phyloP scores from a whole-genome alignment of 371 early-diverging fungal genomes.

The Lichtheimia ornata region DNA sequence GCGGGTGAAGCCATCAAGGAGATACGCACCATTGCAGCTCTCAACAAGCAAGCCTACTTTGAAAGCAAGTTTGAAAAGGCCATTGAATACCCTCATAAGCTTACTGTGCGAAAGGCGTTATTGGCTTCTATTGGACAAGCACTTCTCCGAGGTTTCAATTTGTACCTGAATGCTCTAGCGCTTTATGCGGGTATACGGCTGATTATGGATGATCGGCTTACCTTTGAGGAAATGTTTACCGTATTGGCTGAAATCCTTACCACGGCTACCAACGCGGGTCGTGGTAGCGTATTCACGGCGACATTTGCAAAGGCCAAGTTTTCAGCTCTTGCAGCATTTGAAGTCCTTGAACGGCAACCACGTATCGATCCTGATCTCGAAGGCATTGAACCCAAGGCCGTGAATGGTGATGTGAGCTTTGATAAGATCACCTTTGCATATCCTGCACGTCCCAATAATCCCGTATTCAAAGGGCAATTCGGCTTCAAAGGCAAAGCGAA shows the following conservation, averaged over 20 bases:
- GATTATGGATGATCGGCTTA: slow-evolving; percentile 29
- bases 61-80: slow-evolving; percentile 53
- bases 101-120: slow-evolving; percentile 54
- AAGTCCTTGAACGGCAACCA: slow-evolving; percentile 64
- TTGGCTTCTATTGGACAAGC: slow-evolving; percentile 61
- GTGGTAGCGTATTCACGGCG: slow-evolving; percentile 48
- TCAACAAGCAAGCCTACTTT: slow-evolving; percentile 73
- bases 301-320: slow-evolving; percentile 71
- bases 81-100: slow-evolving; percentile 63
- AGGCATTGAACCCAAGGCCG: slow-evolving; percentile 26
- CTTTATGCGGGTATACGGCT: slow-evolving; percentile 57
- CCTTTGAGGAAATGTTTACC: slow-evolving; percentile 47
- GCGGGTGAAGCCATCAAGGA: slow-evolving; percentile 79
- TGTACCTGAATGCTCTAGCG: slow-evolving; percentile 58
- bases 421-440: slow-evolving; percentile 71
- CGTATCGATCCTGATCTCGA: slow-evolving; percentile 59
- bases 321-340: slow-evolving; percentile 70
- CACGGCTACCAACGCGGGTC: slow-evolving; percentile 60
- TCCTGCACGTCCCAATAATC: slow-evolving; percentile 71
- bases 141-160: slow-evolving; percentile 55
- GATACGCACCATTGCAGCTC: slow-evolving; percentile 78
- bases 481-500: slow-evolving; percentile 64
- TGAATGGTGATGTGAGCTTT: slow-evolving; percentile 40
- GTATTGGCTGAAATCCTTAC: slow-evolving; percentile 73
- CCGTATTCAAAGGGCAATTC: slow-evolving; percentile 69